Base-by-base conservation (phyloP, 2,329 filamentous ascomycete genomes). In the Aspergillus sp. region DNA sequence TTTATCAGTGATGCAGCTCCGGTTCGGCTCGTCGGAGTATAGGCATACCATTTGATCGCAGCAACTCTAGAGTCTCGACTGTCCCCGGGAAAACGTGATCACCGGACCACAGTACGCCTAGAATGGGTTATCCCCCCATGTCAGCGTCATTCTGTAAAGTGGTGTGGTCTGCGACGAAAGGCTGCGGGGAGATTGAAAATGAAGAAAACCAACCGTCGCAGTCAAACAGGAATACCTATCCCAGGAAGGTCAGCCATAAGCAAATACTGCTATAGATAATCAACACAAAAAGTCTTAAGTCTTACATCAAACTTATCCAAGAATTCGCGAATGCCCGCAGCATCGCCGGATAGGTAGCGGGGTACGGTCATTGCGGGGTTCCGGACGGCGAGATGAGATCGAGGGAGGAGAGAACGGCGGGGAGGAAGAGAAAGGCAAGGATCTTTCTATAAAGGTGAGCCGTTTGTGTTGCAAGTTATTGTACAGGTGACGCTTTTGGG, bases 21-120 rank as follows among this genome's bases (percentile, higher is more conserved):
- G 27, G 9, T 31, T 31, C 8, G 27, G 27, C 27, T 11, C 4
- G 27, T 31, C 27, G 27, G 27, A 11, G 27, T 31, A 15, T 46
- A 31, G 15, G 25, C 19, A 14, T 69, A 93, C 92, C 91, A 86
- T 86, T 90, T 57, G 86, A 88, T 69, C 91, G 88, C 62, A 99
- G 80, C 76, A 96, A 82, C 60, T 91, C 85, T 39, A 99, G 79
- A 0, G 92, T 96, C 76, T 97, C 91, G 4, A 90, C 88, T 5
- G 92, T 88, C 53, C 89, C 90, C 14, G 91, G 88, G 66, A 95
- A 97, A 11, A 96, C 81, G 72, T 93, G 88, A 71, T 97, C 91
- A 50, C 95, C 95, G 15, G 93, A 96, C 95, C 95, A 99, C 59
- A 99, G 81, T 39, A 99, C 95, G 71, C 93, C 93, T 96, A 77